phyloP scores from a whole-genome alignment of 1,139 yeast genomes.

The Sugiyamaella sp. region DNA sequence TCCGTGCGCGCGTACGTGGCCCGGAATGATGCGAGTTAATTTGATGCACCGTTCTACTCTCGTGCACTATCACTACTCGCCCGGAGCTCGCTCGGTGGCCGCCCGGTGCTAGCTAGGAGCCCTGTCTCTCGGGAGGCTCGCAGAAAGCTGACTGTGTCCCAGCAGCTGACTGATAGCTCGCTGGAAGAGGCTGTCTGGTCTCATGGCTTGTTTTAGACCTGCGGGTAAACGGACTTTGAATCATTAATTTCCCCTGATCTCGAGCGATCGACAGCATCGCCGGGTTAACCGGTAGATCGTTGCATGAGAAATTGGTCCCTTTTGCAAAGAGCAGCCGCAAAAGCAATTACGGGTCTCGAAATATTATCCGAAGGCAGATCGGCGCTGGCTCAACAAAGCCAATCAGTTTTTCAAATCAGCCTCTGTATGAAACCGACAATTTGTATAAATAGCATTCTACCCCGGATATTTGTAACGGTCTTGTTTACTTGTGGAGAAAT shows the following conservation, averaged over 20 bases:
- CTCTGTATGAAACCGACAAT: neutral
- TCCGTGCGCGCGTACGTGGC: no score
- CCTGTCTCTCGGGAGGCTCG: no score
- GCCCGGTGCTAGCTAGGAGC: no score
- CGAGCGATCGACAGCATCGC: neutral
- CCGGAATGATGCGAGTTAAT: no score
- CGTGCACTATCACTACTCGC: no score
- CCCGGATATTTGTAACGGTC: neutral
- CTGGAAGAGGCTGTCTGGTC: no score
- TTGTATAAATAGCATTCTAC: slow-evolving; percentile 7
- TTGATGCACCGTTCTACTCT: no score
- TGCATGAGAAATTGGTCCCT: neutral
- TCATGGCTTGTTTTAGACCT: no score
- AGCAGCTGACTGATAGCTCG: no score
- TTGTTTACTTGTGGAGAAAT: neutral
- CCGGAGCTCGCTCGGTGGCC: no score
- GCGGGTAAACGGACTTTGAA: no score
- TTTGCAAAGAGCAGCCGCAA: slow-evolving; percentile 1
- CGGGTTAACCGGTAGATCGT: slow-evolving; percentile 17
- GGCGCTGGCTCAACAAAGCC: slow-evolving; percentile 15
- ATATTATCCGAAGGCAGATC: slow-evolving; percentile 10
- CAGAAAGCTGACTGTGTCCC: no score
- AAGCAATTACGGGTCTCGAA: slow-evolving; percentile 1
- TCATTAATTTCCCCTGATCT: neutral
- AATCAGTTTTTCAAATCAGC: neutral